Base-by-base conservation (phyloP, 2,329 filamentous ascomycete genomes). In the Alternaria consortialis region DNA sequence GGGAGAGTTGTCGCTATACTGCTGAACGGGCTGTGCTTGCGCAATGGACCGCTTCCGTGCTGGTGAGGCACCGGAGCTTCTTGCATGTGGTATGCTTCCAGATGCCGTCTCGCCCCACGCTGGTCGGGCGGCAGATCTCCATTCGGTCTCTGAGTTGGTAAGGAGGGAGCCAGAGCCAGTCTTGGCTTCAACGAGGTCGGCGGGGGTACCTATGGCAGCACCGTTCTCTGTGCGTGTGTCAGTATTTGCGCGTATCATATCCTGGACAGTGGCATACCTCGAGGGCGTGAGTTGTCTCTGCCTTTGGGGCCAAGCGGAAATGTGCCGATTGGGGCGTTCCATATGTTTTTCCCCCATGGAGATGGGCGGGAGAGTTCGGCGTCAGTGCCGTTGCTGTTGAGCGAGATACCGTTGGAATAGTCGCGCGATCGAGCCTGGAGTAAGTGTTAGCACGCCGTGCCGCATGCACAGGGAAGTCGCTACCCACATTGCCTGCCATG, bases 131-230 rank as follows among this genome's bases (percentile, higher is more conserved):
- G 40, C 80, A 46, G 82, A 81, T 53, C 78, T 79, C 88, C 89
- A 91, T 47, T 91, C 89, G 17, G 87, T 86, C 71, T 92, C 89
- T 9, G 90, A 91, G 42, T 88, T 87, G 44, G 87, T 84, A 61
- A 91, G 84, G 39, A 93, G 82, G 60, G 90, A 90, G 62, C 88
- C 85, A 6, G 90, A 92, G 50, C 90, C 91, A 4, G 87, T 88
- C 71, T 89, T 87, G 56, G 81, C 84, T 67, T 86, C 85, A 39
- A 83, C 65, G 29, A 74, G 69, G 20, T 80, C 79, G 32, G 64
- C 51, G 13, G 65, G 53, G 6, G 70, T 62, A 40, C 68, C 62
- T 11, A 69, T 63, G 40, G 73, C 70, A 37, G 70, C 65, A 52
- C 68, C 66, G 47, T 69, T 75, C 50, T 79, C 77, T 80, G 53